phyloP scores from a whole-genome alignment of 768 basidiomycete species.

The Rhodotorula toruloides region DNA sequence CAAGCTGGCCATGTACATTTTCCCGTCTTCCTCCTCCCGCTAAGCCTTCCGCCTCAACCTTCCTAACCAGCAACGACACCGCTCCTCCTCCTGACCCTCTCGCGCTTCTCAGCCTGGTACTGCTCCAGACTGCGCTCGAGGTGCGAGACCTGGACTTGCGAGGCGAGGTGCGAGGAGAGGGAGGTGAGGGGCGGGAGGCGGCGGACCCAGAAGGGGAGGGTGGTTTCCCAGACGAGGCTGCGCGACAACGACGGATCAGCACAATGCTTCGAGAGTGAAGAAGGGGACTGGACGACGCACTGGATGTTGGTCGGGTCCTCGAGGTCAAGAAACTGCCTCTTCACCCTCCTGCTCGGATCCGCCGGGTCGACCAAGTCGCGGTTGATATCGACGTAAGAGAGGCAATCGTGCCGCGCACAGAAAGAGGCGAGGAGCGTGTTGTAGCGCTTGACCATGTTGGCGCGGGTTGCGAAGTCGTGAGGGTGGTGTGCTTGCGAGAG shows the following conservation, averaged over 20 bases:
- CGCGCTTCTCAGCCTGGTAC: constrained; percentile 1
- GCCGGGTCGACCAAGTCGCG: background rate
- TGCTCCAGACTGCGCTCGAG: background rate
- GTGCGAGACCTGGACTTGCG: background rate
- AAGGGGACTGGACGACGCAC: background rate
- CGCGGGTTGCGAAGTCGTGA: constrained; percentile 17
- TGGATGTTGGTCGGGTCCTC: constrained; percentile 25
- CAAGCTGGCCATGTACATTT: no score
- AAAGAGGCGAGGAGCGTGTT: constrained; percentile 18
- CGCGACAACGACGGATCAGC: background rate
- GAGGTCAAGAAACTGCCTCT: background rate
- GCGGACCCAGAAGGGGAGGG: constrained; percentile 14
- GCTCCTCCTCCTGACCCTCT: background rate
- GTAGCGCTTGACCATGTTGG: constrained; percentile 9
- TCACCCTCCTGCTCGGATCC: constrained; percentile 1
- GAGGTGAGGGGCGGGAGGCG: constrained; percentile 5
- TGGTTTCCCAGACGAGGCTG: constrained; percentile 25
- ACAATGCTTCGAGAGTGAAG: background rate
- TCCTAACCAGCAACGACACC: no score
- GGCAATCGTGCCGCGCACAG: constrained; percentile 12
- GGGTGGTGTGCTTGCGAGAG: constrained; percentile 1
- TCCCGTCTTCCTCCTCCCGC: no score
- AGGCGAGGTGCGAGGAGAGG: background rate
- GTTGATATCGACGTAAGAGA: constrained; percentile 30
- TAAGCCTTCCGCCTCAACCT: no score